Base-by-base conservation (phyloP, 1,284 basidiomycete species). In the Malassezia brasiliensis region DNA sequence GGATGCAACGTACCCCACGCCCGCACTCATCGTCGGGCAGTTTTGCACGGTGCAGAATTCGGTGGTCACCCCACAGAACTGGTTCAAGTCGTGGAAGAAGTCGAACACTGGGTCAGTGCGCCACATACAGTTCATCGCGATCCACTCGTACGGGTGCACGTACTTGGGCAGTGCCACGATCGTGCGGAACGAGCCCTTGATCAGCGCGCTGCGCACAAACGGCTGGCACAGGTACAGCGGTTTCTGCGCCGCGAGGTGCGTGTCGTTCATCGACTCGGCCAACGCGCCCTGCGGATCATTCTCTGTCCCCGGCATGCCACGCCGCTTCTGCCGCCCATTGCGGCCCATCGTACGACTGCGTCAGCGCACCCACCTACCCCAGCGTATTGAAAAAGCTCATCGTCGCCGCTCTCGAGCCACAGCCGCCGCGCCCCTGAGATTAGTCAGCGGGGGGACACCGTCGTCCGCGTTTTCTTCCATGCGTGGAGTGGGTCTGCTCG, bases 151-250 rank as follows among this genome's bases (percentile, higher is more conserved):
- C 9, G 64, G 65, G 31, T 75, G 69, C 49, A 69, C 63, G 53
- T 75, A 96, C 76, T 96, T 96, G 17, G 94, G 94, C 35, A 94
- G 82, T 78, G 90, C 88, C 37, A 96, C 90, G 66, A 98, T 96
- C 1, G 91, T 96, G 79, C 96, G 96, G 79, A 96, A 96, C 74
- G 90, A 93, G 15, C 93, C 93, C 76, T 96, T 96, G 63, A 99
- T 91, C 30, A 99, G 81, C 1, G 93, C 90, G 0, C 90, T 88
- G 69, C 96, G 90, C 50, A 93, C 90, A 72, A 99, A 98, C 47
- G 72, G 72, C 39, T 68, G 65, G 51, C 72, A 74, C n/a, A 74
- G 61, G 58, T 72, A 74, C 47, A 74, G 61, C 15, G 72, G 66
- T 46, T 69, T 74, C 28, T 19, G 45, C n/a, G 30, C 35, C 15